Percentiles rank a stretch among this genome's conserved stretches.
phyloP scores from a whole-genome alignment of 805 yeast species.

The Ogataea paraovalis region DNA sequence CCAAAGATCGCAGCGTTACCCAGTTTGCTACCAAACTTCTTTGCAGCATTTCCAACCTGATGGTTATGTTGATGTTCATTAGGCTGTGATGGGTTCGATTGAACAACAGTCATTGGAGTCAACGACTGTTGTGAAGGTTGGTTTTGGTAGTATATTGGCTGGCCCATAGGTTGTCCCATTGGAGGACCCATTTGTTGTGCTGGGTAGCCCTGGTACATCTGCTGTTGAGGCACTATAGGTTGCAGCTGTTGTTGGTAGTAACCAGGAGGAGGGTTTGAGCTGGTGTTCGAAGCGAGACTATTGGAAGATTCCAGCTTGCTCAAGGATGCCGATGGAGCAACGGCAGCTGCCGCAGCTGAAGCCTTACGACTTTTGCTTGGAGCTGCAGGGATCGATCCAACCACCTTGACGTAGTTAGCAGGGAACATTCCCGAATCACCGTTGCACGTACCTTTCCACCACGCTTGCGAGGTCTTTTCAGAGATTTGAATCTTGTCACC shows the following conservation, averaged over 20 bases:
- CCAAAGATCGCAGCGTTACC: constrained; percentile 97
- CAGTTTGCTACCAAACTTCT: constrained; percentile 76
- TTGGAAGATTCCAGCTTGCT: neutral
- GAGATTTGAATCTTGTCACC: constrained; percentile 70
- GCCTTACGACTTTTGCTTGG: too few relatives aligned
- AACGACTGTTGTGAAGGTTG: constrained; percentile 18
- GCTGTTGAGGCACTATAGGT: neutral
- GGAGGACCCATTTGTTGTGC: constrained; percentile 3
- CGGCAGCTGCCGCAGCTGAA: too few relatives aligned
- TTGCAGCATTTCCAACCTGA: constrained; percentile 30
- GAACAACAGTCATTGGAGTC: constrained; percentile 20
- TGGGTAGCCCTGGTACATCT: neutral
- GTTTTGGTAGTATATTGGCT: constrained; percentile 18
- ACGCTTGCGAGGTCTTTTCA: constrained; percentile 75
- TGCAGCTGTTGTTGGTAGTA: constrained; percentile 22
- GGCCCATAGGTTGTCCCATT: constrained; percentile 12
- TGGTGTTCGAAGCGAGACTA: neutral
- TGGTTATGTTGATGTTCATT: constrained; percentile 17
- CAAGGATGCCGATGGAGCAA: neutral
- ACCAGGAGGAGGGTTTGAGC: constrained; percentile 6
- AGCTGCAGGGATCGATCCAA: constrained; percentile 16
- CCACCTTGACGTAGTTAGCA: constrained; percentile 66
- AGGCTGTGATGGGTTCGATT: constrained; percentile 15
- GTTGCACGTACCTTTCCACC: constrained; percentile 81
- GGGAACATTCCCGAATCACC: constrained; percentile 82